Percentiles rank a stretch among this genome's conserved stretches.
Conservation (phyloP, 495 filamentous ascomycete genomes). For the Talaromyces proteolyticus region DNA sequence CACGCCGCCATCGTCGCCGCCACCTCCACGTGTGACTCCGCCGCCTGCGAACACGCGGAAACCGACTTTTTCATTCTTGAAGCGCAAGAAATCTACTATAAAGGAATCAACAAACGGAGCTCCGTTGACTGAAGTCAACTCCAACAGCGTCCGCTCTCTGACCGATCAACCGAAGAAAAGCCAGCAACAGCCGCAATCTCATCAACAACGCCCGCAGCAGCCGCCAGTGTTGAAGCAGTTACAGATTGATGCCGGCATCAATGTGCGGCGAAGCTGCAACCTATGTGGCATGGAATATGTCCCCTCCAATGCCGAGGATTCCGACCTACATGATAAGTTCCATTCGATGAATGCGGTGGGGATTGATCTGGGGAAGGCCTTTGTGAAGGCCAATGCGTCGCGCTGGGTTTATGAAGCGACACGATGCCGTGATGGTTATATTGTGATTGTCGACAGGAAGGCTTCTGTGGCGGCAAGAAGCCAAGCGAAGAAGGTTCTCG, state of each 20-base stretch:
- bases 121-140: conserved; percentile 45
- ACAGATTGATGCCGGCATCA: conserved; percentile 59
- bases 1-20: conserved; percentile 44
- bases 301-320: conserved; percentile 59
- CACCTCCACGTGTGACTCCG: conserved; percentile 48
- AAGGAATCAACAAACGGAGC: conserved; percentile 27
- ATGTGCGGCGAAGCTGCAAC: conserved; percentile 54
- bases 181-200: too few relatives aligned
- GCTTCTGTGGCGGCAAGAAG: conserved; percentile 46
- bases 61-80: conserved; percentile 47
- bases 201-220: too few relatives aligned
- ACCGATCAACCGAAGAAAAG: conserved; percentile 32
- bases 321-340: conserved; percentile 59
- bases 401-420: conserved; percentile 40
- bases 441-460: conserved; percentile 53
- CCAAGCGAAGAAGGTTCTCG: conserved; percentile 55
- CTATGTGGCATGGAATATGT: conserved; percentile 69
- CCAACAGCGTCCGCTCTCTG: conserved; percentile 41
- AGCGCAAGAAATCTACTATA: conserved; percentile 40
- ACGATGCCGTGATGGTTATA: conserved; percentile 42
- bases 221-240: conserved; percentile 51
- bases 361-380: conserved; percentile 54
- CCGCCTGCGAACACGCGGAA: conserved; percentile 51
- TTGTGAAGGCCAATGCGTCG: conserved; percentile 41
- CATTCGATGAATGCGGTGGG: conserved; percentile 62